Percentiles rank a stretch among this genome's conserved stretches.
Evolutionary conservation across 345 rosid species (phyloP).

Genomic region (Eucalyptus pauciflora): DNA sequence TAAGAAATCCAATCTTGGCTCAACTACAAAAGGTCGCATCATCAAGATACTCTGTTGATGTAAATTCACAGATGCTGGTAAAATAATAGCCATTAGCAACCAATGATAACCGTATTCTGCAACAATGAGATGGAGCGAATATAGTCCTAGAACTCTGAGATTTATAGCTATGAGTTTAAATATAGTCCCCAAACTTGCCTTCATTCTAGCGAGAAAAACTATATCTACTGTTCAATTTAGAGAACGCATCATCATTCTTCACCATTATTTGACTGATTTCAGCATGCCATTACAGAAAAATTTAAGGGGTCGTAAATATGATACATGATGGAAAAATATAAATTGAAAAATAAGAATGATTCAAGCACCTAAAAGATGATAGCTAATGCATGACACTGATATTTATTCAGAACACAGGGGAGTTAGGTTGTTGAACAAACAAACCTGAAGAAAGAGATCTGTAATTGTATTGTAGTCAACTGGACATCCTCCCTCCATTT

Average conservation of each 20-base stretch:
- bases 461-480: slow-evolving; percentile 94
- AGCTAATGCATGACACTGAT: not conserved
- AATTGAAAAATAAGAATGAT: not conserved
- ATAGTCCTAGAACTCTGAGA: not conserved
- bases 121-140: not conserved
- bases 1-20: not conserved
- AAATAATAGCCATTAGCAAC: not conserved
- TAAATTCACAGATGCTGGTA: not conserved
- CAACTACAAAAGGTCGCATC: not conserved
- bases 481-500: slow-evolving; percentile 99
- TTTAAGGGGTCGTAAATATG: not conserved
- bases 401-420: not conserved
- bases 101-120: not conserved
- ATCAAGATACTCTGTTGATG: not conserved
- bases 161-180: not conserved
- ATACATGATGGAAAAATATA: not conserved
- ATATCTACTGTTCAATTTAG: not conserved
- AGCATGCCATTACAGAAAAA: not conserved
- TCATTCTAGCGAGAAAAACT: not conserved
- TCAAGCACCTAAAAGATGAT: not conserved
- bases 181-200: not conserved
- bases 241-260: not conserved
- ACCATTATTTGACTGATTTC: not conserved
- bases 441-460: slow-evolving; percentile 98
- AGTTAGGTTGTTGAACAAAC: not conserved